phyloP scores from a whole-genome alignment of 2,329 filamentous ascomycete genomes.

The Cadophora sp. region DNA sequence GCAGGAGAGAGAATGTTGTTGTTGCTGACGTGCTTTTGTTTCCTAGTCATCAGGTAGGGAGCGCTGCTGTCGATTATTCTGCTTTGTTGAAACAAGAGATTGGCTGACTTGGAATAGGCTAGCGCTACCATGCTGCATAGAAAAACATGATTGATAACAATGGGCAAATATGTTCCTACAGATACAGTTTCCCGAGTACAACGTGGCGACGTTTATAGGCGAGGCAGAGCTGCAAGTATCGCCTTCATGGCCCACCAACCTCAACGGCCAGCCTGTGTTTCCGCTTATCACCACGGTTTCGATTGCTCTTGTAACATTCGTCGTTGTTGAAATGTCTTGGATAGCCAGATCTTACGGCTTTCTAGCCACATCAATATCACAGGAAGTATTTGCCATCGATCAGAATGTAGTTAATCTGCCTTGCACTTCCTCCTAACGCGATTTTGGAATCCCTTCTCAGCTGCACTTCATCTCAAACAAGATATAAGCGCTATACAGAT shows the following conservation, averaged over 20 bases:
- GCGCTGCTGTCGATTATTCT: constrained; percentile 23
- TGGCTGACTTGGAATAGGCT: constrained; percentile 35
- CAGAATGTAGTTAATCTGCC: no score
- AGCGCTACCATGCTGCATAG: constrained; percentile 52
- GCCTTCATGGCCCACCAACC: not conserved
- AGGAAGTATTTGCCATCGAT: no score
- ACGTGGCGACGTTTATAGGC: not conserved
- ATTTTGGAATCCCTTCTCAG: no score
- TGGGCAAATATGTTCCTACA: not conserved
- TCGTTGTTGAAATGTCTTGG: no score
- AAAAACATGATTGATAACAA: constrained; percentile 37
- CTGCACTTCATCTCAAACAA: no score
- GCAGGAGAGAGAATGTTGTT: constrained; percentile 86
- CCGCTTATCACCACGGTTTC: not conserved
- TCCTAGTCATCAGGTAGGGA: constrained; percentile 81
- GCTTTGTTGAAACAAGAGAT: constrained; percentile 32
- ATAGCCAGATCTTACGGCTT: no score
- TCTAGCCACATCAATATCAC: no score
- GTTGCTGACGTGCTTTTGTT: constrained; percentile 86
- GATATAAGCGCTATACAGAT: no score
- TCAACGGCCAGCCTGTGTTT: not conserved
- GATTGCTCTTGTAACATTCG: not conserved
- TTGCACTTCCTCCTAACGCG: no score
- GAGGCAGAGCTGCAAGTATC: no score
- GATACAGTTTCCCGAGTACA: not conserved